A percentile compares a stretch with the other conserved stretches of the same genome.
These are phyloP conservation scores for Aspergillus melleus DNA, from an alignment of 2,329 filamentous ascomycete species.

Conservation along the genomic window DNA sequence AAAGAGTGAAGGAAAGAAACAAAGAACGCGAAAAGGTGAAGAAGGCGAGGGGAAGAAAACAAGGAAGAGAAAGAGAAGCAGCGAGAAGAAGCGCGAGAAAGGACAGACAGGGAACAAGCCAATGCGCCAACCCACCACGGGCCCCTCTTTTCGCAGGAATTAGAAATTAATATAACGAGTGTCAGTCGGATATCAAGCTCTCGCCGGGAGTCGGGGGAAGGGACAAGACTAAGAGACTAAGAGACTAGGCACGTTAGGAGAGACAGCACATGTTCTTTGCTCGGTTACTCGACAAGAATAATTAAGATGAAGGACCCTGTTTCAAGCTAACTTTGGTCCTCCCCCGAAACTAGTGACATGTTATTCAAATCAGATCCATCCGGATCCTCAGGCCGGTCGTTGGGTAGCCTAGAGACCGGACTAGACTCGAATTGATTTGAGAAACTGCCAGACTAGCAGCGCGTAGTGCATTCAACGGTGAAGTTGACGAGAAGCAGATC, in stretches of 20 bases:
- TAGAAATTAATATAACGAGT: neutral
- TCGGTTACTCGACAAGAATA: neutral
- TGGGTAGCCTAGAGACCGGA: neutral
- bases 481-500: neutral
- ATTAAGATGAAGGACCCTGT: conserved; percentile 15
- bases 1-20: neutral
- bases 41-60: conserved; percentile 2
- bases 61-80: conserved; percentile 3
- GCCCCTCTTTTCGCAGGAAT: neutral
- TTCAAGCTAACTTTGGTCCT: conserved; percentile 7
- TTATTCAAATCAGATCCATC: neutral
- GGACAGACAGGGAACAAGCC: neutral
- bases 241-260: neutral
- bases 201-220: neutral
- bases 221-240: neutral
- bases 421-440: neutral
- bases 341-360: neutral
- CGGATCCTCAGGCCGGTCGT: neutral
- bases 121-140: neutral
- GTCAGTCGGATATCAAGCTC: neutral
- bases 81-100: conserved; percentile 2
- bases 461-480: too few relatives aligned
- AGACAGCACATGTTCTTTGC: neutral
- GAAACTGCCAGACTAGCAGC: too few relatives aligned
- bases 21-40: neutral